Evolutionary conservation across 1,139 yeast species (phyloP), one percentile per base, ranked within the genome.

Genomic region (Trichomonascaceae sp.): DNA sequence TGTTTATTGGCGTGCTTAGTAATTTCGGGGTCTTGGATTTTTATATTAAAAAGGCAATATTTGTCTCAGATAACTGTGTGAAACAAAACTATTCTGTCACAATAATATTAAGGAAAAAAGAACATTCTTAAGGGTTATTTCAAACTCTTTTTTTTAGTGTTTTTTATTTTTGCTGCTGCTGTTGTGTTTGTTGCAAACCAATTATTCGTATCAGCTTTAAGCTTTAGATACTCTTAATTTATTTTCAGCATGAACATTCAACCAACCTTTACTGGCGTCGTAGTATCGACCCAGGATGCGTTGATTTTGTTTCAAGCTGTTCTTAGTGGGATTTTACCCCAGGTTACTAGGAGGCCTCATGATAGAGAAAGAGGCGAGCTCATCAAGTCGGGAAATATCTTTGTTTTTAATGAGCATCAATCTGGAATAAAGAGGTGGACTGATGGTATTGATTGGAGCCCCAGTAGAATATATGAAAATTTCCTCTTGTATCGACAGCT

Each of bases 401-500:
- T 89, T 70, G 89, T 90, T 2, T 90, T 89, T 65, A 81, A 87
- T 52, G 96, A 90, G 68, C 89, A 86, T 60, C 76, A 79, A 19
- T 83, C 93, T 0, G 93, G 95, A 1, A 89, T 90, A 58, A 87
- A 87, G 67, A 75, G 97, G 54, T 90, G 97, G 97, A 90, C 97
- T 0, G 97, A 90, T 66, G 96, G 97, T 15, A 81, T 87, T 19
- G 78, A 91, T 12, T 90, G 97, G 97, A 83, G 91, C 1, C 96
- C 97, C 0, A 85, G 95, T 1, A 74, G 97, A 52, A 88, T 90
- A 32, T 75, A 88, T 45, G 96, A 96, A 2, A 76, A 95, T 55
- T 90, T 90, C 62, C 73, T 90, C 45, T 85, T 90, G 9, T 90
- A 90, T 68, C 78, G 96, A 45, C 95, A 87, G 67, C 72, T 87